Evolutionary conservation across 2,329 filamentous ascomycete species (phyloP).

Genomic region (Aspergillus jensenii): DNA sequence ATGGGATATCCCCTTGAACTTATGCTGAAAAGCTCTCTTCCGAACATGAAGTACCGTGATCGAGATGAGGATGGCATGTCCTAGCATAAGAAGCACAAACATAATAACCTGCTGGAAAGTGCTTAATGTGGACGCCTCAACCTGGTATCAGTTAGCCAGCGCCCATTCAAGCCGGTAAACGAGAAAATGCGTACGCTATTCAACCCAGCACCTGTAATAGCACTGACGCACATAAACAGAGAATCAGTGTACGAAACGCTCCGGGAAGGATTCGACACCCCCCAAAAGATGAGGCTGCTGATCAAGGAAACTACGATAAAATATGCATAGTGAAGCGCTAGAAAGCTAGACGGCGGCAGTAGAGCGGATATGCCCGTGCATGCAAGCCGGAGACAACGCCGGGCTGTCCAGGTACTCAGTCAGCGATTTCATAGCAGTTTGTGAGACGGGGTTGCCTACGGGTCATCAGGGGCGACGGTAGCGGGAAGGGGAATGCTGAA

Average conservation of each 20-base stretch:
- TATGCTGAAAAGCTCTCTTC: conserved; percentile 61
- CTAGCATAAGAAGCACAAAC: conserved; percentile 64
- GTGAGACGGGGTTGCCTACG: background rate
- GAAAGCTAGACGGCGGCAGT: conserved; percentile 54
- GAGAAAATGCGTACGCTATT: conserved; percentile 53
- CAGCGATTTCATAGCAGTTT: background rate
- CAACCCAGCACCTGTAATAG: conserved; percentile 67
- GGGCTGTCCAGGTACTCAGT: conserved; percentile 17
- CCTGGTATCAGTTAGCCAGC: conserved; percentile 20
- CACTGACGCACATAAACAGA: conserved; percentile 66
- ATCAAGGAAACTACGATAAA: conserved; percentile 59
- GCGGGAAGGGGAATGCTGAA: background rate
- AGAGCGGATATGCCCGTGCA: conserved; percentile 25
- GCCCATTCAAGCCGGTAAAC: background rate
- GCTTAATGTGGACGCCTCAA: conserved; percentile 58
- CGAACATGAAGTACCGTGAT: conserved; percentile 63
- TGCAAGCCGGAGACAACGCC: conserved; percentile 20
- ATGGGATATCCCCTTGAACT: conserved; percentile 46
- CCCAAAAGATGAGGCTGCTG: conserved; percentile 60
- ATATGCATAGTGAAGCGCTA: conserved; percentile 67
- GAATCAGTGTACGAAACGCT: conserved; percentile 63
- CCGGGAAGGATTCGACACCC: conserved; percentile 50
- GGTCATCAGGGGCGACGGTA: conserved; percentile 1
- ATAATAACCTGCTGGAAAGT: conserved; percentile 68
- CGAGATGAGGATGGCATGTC: conserved; percentile 67